phyloP scores from a whole-genome alignment of 805 yeast genomes.

The Suhomyces canberraensis region DNA sequence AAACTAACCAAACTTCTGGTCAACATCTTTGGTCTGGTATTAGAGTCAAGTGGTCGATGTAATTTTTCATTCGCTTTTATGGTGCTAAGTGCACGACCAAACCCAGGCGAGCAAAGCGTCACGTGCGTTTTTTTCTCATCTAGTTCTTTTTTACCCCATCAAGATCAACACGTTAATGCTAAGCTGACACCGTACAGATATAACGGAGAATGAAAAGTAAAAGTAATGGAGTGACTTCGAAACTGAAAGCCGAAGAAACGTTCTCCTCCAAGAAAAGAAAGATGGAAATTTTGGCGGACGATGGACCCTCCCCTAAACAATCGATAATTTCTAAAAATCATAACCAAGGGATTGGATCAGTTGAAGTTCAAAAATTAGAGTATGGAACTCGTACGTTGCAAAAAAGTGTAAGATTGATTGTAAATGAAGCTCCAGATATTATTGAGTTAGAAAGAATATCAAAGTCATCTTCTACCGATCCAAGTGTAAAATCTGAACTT shows the following conservation, averaged over 20 bases:
- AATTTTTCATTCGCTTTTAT: not conserved
- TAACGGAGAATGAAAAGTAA: not conserved
- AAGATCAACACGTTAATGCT: not conserved
- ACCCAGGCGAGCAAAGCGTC: too few species aligned
- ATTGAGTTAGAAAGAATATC: conserved; percentile 37
- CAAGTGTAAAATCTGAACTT: conserved; percentile 48
- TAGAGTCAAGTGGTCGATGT: not conserved
- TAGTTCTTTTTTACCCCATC: not conserved
- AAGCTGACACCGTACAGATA: not conserved
- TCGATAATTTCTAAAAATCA: not conserved
- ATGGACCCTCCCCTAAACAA: not conserved
- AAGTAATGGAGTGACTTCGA: conserved; percentile 5
- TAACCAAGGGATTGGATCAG: conserved; percentile 9
- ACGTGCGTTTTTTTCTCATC: not conserved
- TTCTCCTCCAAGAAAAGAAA: not conserved
- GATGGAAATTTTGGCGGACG: not conserved
- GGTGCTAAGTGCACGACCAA: not conserved
- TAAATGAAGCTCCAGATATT: conserved; percentile 53
- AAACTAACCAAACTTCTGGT: not conserved
- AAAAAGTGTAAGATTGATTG: conserved; percentile 12
- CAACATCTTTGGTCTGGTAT: not conserved
- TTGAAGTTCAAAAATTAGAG: conserved; percentile 39
- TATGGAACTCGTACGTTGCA: conserved; percentile 33
- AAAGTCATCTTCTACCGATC: conserved; percentile 29
- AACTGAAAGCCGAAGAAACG: not conserved